Evolutionary conservation across 495 filamentous ascomycete species (phyloP).

Genomic region (Aspergillus conjunctus): DNA sequence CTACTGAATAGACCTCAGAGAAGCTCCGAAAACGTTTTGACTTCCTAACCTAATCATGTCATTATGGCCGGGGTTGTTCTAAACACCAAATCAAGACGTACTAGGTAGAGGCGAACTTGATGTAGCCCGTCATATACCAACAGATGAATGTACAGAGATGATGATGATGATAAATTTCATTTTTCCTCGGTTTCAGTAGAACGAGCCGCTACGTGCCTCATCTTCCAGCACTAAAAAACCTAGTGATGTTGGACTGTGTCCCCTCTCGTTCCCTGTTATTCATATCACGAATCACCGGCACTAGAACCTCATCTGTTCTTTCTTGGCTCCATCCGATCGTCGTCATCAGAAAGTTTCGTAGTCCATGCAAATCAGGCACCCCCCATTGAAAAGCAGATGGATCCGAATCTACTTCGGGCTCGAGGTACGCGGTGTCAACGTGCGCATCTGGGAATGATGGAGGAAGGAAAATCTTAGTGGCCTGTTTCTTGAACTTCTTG

Average conservation of each 20-base stretch:
- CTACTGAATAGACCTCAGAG: too few relatives aligned
- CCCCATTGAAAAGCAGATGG: conserved; percentile 89
- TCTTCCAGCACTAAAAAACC: conserved; percentile 78
- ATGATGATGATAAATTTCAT: too few relatives aligned
- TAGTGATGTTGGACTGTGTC: conserved; percentile 94
- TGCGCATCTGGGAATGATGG: conserved; percentile 71
- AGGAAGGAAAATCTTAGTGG: conserved; percentile 82
- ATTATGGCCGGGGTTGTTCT: too few relatives aligned
- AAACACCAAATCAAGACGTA: too few relatives aligned
- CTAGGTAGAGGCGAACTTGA: too few relatives aligned
- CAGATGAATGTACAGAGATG: too few relatives aligned
- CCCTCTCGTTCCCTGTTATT: conserved; percentile 83
- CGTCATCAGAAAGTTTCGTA: conserved; percentile 85
- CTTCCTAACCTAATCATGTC: too few relatives aligned
- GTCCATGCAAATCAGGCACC: conserved; percentile 83
- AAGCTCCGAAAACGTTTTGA: too few relatives aligned
- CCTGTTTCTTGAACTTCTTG: conserved; percentile 80
- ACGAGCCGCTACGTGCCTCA: too few relatives aligned
- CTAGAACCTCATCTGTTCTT: conserved; percentile 88
- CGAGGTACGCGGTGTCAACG: conserved; percentile 78
- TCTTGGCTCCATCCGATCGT: conserved; percentile 92
- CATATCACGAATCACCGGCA: conserved; percentile 94
- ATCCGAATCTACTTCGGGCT: conserved; percentile 80
- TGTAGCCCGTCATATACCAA: too few relatives aligned
- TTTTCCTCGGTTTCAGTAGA: too few relatives aligned